These are phyloP conservation scores for Phytophthora meadii DNA, from an alignment of 352 stramenopile genomes.

Conservation along the genomic window DNA sequence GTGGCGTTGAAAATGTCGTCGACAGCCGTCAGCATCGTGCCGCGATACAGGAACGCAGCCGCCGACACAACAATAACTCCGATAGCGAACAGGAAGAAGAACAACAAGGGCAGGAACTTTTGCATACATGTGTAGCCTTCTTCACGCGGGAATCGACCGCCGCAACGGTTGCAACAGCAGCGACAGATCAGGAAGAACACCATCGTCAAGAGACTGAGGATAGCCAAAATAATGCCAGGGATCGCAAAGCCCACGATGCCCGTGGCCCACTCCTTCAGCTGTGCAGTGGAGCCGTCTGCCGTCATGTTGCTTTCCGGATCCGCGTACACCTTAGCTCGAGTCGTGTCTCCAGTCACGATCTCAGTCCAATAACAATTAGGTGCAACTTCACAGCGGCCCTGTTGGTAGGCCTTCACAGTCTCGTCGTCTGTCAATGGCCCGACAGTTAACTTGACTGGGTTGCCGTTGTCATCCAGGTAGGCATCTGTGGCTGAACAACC, in stretches of 20 bases:
- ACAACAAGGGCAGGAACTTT: slow-evolving; percentile 70
- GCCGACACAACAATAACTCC: slow-evolving; percentile 55
- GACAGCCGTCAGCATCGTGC: slow-evolving; percentile 52
- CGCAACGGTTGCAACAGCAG: slow-evolving; percentile 81
- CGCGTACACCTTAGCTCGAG: slow-evolving; percentile 42
- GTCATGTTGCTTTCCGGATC: slow-evolving; percentile 42
- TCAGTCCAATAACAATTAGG: slow-evolving; percentile 72
- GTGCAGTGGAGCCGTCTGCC: slow-evolving; percentile 26
- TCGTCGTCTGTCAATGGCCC: slow-evolving; percentile 30
- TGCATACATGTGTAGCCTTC: slow-evolving; percentile 74
- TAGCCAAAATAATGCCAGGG: slow-evolving; percentile 58
- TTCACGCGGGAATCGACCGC: slow-evolving; percentile 57
- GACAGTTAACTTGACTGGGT: slow-evolving; percentile 38
- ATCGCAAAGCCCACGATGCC: slow-evolving; percentile 62
- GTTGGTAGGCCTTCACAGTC: slow-evolving; percentile 38
- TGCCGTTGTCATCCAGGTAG: slow-evolving; percentile 51
- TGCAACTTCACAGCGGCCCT: slow-evolving; percentile 55
- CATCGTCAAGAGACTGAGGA: slow-evolving; percentile 72
- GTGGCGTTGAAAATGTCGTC: slow-evolving; percentile 53
- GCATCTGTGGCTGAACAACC: slow-evolving; percentile 28
- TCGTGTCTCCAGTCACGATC: slow-evolving; percentile 40
- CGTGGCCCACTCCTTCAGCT: slow-evolving; percentile 59
- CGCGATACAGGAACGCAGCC: slow-evolving; percentile 63
- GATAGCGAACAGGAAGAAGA: slow-evolving; percentile 69
- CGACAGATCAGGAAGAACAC: slow-evolving; percentile 78